Conservation (phyloP, 768 basidiomycete species). For the Termitomyces heimii region DNA sequence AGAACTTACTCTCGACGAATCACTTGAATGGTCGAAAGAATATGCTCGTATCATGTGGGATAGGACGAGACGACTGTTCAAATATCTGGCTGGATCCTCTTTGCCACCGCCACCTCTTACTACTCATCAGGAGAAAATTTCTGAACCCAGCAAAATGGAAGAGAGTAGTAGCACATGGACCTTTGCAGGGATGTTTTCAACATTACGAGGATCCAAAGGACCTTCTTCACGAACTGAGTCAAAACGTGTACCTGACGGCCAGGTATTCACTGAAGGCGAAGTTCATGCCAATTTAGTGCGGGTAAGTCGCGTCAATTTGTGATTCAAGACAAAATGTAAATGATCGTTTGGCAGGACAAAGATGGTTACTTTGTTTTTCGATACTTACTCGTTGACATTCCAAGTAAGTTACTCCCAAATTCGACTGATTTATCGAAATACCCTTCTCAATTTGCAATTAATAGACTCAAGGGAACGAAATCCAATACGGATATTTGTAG, state of each 20-base stretch:
- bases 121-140: slow-evolving; percentile 22
- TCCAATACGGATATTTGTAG: slow-evolving; percentile 64
- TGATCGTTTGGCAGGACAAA: slow-evolving; percentile 44
- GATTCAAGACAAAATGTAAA: background rate
- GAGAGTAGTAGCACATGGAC: slow-evolving; percentile 41
- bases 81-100: slow-evolving; percentile 66
- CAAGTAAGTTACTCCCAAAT: slow-evolving; percentile 47
- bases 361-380: slow-evolving; percentile 75
- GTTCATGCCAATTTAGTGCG: slow-evolving; percentile 75
- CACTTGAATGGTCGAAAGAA: slow-evolving; percentile 39
- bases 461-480: slow-evolving; percentile 58
- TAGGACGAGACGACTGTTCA: slow-evolving; percentile 54
- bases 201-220: slow-evolving; percentile 39
- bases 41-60: slow-evolving; percentile 35
- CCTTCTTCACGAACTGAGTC: slow-evolving; percentile 19
- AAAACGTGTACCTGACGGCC: slow-evolving; percentile 27
- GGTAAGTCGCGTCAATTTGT: slow-evolving; percentile 35
- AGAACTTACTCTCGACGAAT: slow-evolving; percentile 52
- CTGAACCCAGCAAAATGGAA: slow-evolving; percentile 21
- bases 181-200: slow-evolving; percentile 65
- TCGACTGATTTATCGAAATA: background rate
- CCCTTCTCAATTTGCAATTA: slow-evolving; percentile 3
- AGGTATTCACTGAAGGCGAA: slow-evolving; percentile 65
- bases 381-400: slow-evolving; percentile 75
- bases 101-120: slow-evolving; percentile 29